Conservation (phyloP, 805 yeast genomes). For the Vanderwaltozyma verrucispora region DNA sequence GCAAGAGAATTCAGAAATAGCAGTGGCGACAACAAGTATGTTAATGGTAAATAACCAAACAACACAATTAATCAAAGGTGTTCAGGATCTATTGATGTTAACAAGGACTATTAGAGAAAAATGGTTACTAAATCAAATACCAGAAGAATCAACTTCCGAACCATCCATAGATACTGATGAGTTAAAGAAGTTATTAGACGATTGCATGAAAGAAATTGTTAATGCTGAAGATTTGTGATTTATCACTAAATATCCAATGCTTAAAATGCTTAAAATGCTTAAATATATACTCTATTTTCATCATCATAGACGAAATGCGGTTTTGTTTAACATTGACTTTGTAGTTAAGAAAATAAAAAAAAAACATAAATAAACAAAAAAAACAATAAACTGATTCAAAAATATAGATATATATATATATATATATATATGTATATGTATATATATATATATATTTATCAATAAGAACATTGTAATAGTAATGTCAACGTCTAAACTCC, state of each 20-base stretch:
- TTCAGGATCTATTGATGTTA: slow-evolving; percentile 26
- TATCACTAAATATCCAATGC: too few relatives aligned
- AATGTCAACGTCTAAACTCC: slow-evolving; percentile 1
- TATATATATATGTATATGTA: neutral
- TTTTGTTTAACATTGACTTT: too few relatives aligned
- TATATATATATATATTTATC: neutral
- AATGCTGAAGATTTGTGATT: slow-evolving; percentile 4
- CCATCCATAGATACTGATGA: slow-evolving; percentile 10
- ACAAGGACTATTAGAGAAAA: slow-evolving; percentile 27
- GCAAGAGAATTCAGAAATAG: slow-evolving; percentile 12
- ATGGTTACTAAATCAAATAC: slow-evolving; percentile 27
- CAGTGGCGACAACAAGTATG: slow-evolving; percentile 21
- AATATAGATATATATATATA: too few relatives aligned
- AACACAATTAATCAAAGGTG: slow-evolving; percentile 24
- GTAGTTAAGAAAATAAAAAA: too few relatives aligned
- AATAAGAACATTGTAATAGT: neutral
- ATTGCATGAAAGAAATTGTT: slow-evolving; percentile 14
- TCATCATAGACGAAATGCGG: too few relatives aligned
- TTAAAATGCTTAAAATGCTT: neutral
- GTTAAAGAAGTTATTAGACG: slow-evolving; percentile 13
- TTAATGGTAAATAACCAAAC: slow-evolving; percentile 23
- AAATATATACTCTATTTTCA: too few relatives aligned
- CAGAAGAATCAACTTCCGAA: slow-evolving; percentile 8
- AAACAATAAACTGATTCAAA: too few relatives aligned
- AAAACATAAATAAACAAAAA: neutral